Base-by-base conservation (phyloP, 768 basidiomycete species). In the Pleurotus tuoliensis region DNA sequence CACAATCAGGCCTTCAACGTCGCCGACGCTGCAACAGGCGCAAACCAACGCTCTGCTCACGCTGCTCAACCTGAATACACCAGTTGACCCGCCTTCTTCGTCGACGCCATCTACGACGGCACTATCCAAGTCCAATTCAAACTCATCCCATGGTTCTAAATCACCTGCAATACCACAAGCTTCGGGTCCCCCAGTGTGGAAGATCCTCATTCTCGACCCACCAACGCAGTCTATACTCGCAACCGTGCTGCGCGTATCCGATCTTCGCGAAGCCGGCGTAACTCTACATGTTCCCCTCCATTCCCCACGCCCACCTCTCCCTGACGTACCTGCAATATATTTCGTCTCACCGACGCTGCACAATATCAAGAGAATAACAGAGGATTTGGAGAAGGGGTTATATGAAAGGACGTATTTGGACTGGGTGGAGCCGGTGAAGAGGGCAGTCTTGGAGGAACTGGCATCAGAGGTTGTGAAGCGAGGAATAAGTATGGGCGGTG, bases 211-310 rank as follows among this genome's bases (percentile, higher is more conserved):
- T 1, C 76, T 99, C 55, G 97, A 99, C 70, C 93, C 97, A 66
- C 82, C 89, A 63, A 96, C 94, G 20, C 97, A 98, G 70, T 97
- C 98, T 69, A 87, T 98, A 18, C 79, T 99, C 38, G 97, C 97
- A 13, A 98, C 96, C 1, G 90, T 94, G 16, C 74, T 99, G 61
- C 85, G 95, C 54, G 97, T 99, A 5, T 95, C 98, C 71, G 97
- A 98, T 73, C 78, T 99, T 59, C 82, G 97, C 56, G 96, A 98
- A 65, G 91, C 92, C 48, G 97, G 97, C 30, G 94, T 99, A 41
- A 99, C 97, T 7, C 79, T 99, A 57, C 97, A 99, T 74, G 94
- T 98, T 95, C 98, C 76, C 77, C 73, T 98, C 4, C 94, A 98
- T 67, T 86, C 94, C 0, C 73, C 83, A 37, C 82, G 97, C 56